phyloP scores from a whole-genome alignment of 805 yeast species.

The Babjeviella inositovora region DNA sequence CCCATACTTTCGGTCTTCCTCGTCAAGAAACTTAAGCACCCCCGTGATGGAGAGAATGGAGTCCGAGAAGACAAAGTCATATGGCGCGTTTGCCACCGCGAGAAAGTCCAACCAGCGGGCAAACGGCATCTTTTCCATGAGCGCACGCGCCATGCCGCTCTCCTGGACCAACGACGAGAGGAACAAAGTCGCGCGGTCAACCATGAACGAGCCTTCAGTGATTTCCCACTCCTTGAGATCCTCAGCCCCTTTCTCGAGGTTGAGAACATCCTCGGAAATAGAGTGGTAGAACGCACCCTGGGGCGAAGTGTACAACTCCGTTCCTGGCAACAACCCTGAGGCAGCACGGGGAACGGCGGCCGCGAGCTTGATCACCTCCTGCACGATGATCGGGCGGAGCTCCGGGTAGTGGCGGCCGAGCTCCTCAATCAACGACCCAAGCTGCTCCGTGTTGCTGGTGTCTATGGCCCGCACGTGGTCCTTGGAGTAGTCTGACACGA shows the following conservation, averaged over 20 bases:
- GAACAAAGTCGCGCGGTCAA: conserved; percentile 34
- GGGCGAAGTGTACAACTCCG: conserved; percentile 25
- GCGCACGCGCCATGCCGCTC: conserved; percentile 27
- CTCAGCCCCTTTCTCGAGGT: conserved; percentile 19
- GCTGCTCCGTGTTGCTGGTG: conserved; percentile 28
- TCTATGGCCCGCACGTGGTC: conserved; percentile 29
- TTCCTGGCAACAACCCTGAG: conserved; percentile 14
- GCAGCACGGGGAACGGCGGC: conserved; percentile 22
- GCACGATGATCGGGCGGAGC: conserved; percentile 40
- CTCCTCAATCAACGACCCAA: conserved; percentile 67
- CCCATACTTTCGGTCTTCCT: conserved; percentile 33
- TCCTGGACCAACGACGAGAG: conserved; percentile 36
- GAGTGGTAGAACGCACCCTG: conserved; percentile 20
- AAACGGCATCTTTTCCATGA: conserved; percentile 17
- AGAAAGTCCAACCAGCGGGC: conserved; percentile 31
- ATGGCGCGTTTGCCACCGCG: conserved; percentile 37
- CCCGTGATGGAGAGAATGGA: conserved; percentile 36
- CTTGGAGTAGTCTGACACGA: conserved; percentile 29
- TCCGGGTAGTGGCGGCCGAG: conserved; percentile 72
- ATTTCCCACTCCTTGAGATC: conserved; percentile 38
- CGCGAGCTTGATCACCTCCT: conserved; percentile 27
- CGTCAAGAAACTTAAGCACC: conserved; percentile 39
- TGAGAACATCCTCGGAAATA: conserved; percentile 20
- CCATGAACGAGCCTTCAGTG: conserved; percentile 22
- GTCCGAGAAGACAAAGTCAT: conserved; percentile 40